Base-by-base conservation (phyloP, 495 filamentous ascomycete species). In the Xylaria cubensis region DNA sequence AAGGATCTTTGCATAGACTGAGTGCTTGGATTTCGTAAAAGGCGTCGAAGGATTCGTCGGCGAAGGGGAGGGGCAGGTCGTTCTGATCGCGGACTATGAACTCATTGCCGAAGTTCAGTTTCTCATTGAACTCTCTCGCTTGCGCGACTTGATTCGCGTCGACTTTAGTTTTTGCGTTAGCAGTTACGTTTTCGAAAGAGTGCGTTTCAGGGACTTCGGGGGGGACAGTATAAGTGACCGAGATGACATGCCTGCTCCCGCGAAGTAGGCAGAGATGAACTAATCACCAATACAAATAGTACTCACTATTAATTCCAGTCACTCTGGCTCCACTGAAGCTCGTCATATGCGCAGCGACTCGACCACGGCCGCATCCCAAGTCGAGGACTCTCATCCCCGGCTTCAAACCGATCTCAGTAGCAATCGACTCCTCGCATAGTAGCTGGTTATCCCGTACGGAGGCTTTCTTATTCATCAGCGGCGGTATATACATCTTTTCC, bases 401-500 rank as follows among this genome's bases (percentile, higher is more conserved):
- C 42, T 81, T 80, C 32, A 90, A 75, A 48, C 84, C 86, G 59
- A 90, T 84, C 64, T 88, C 82, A 13, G 78, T 74, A 24, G 88
- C 86, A 71, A 90, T 84, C 67, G 86, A 86, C 71, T 86, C 84
- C 78, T 90, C 88, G 70, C 88, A 90, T n/a, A 90, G 82, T 64
- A 89, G 81, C 75, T 90, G 82, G 66, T 84, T 84, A 62, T 84
- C 82, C 13, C 87, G 78, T 3, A 89, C 84, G 7, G 80, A 83
- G n/a, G 84, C 84, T 69, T 86, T 86, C 74, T 82, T 83, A 78
- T 88, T 86, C 87, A 91, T 88, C 74, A 86, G 84, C 4, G 89
- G 89, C 34, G 89, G 89, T 65, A 91, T 90, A 76, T 91, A 91
- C 89, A 91, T 91, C 80, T 91, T 91, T 74, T 91, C 89, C 34